A percentile compares a stretch with the other conserved stretches of the same genome.
These are phyloP conservation scores for Septoria linicola DNA, from an alignment of 2,329 filamentous ascomycete species.

Conservation along the genomic window DNA sequence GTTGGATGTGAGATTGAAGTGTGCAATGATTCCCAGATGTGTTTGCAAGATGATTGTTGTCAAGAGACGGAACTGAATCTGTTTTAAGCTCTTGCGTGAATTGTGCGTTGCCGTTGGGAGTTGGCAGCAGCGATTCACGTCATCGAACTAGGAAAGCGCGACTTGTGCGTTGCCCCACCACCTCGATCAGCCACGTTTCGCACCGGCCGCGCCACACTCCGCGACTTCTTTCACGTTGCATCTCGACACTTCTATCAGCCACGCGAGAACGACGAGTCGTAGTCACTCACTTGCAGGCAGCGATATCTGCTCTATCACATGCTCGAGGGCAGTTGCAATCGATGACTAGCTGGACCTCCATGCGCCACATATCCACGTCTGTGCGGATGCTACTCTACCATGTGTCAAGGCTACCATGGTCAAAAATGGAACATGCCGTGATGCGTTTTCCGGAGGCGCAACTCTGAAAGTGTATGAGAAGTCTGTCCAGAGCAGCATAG, in stretches of 20 bases:
- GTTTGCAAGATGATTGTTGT: too few relatives aligned
- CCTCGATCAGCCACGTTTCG: too few relatives aligned
- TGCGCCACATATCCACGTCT: neutral
- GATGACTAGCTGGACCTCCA: too few relatives aligned
- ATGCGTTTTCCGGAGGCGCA: neutral
- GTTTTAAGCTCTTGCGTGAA: neutral
- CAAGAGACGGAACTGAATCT: neutral
- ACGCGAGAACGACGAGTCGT: slow-evolving; percentile 2
- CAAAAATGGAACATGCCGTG: neutral
- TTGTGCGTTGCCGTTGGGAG: neutral
- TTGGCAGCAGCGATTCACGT: too few relatives aligned
- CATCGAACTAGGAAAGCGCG: too few relatives aligned
- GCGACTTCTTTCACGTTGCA: neutral
- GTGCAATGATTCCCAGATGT: neutral
- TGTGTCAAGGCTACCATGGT: slow-evolving; percentile 7
- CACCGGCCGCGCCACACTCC: neutral
- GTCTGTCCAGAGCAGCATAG: too few relatives aligned
- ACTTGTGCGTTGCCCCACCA: too few relatives aligned
- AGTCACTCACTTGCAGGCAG: neutral
- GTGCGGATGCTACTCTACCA: neutral
- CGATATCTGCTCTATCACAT: neutral
- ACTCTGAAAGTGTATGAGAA: too few relatives aligned
- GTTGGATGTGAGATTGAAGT: neutral
- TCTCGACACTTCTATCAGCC: neutral
- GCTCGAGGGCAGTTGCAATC: too few relatives aligned